Conservation (phyloP, 148 eudicot genomes). For the Salicornia ramosissima region DNA sequence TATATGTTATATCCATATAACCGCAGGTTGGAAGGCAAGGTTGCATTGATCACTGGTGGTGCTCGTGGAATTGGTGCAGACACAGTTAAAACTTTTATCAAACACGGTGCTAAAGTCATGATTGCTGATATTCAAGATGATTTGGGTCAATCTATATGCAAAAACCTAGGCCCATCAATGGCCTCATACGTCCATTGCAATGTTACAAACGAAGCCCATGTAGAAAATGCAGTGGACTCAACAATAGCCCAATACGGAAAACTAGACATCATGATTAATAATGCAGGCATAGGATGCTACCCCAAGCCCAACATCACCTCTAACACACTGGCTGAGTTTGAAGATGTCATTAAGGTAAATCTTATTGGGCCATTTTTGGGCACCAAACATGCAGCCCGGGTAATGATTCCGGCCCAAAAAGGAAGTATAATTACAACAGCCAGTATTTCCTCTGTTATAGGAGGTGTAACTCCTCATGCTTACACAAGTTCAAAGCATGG, state of each 20-base stretch:
- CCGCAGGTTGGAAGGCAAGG: constrained; percentile 54
- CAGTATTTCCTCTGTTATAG: constrained; percentile 31
- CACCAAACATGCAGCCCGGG: constrained; percentile 59
- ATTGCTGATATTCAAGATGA: constrained; percentile 53
- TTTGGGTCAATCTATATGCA: constrained; percentile 33
- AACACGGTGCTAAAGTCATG: constrained; percentile 56
- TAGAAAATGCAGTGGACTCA: constrained; percentile 40
- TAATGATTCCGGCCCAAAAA: constrained; percentile 41
- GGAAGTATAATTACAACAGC: constrained; percentile 48
- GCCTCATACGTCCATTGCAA: constrained; percentile 56
- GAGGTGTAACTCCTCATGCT: constrained; percentile 23
- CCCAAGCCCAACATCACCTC: constrained; percentile 24
- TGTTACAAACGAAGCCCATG: constrained; percentile 39
- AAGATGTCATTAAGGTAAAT: constrained; percentile 31
- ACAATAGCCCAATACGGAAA: constrained; percentile 44
- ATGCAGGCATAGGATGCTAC: constrained; percentile 37
- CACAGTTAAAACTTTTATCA: constrained; percentile 39
- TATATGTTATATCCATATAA: too few species aligned
- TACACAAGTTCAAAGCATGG: constrained; percentile 35
- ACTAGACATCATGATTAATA: constrained; percentile 57
- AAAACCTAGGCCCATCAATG: constrained; percentile 30
- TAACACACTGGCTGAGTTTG: constrained; percentile 30
- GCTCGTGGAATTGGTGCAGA: constrained; percentile 67
- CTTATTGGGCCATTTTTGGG: constrained; percentile 49
- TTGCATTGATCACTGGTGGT: constrained; percentile 64